Evolutionary conservation across 2,329 filamentous ascomycete genomes (phyloP).

Genomic region (Exophiala bonariae): DNA sequence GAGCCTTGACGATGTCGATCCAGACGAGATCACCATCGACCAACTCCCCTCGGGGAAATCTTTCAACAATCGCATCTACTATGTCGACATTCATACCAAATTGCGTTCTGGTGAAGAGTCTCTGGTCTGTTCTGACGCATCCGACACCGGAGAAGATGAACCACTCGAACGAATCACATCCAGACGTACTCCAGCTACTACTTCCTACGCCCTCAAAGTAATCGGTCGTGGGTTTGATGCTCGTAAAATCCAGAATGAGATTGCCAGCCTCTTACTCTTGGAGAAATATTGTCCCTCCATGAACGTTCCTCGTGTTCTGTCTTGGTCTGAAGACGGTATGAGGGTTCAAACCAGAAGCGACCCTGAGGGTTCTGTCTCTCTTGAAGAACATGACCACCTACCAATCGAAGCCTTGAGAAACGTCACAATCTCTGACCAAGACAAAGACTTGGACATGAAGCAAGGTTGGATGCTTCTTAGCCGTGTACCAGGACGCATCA

Average conservation of each 20-base stretch:
- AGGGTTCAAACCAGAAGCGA: constrained; percentile 16
- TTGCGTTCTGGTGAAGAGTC: not conserved
- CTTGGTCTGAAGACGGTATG: constrained; percentile 24
- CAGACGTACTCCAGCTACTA: constrained; percentile 2
- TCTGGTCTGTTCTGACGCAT: not conserved
- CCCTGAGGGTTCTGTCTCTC: constrained; percentile 7
- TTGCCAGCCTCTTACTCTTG: constrained; percentile 18
- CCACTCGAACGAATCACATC: not conserved
- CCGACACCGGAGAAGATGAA: not conserved
- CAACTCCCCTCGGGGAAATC: constrained; percentile 20
- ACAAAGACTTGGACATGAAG: constrained; percentile 6
- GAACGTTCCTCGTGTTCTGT: constrained; percentile 17
- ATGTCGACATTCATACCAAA: constrained; percentile 15
- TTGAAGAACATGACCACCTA: not conserved
- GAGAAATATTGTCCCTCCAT: constrained; percentile 23
- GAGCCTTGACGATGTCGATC: constrained; percentile 18
- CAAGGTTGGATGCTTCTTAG: constrained; percentile 22
- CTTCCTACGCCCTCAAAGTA: constrained; percentile 21
- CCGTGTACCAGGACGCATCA: constrained; percentile 15
- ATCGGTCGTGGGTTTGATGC: constrained; percentile 15
- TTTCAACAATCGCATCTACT: constrained; percentile 27
- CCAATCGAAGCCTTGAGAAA: too few species aligned
- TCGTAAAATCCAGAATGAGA: constrained; percentile 25
- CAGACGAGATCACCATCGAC: constrained; percentile 16
- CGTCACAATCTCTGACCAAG: constrained; percentile 1